These are phyloP conservation scores for Plasmodium adleri DNA, from an alignment of 169 alveolate genomes.

Conservation along the genomic window DNA sequence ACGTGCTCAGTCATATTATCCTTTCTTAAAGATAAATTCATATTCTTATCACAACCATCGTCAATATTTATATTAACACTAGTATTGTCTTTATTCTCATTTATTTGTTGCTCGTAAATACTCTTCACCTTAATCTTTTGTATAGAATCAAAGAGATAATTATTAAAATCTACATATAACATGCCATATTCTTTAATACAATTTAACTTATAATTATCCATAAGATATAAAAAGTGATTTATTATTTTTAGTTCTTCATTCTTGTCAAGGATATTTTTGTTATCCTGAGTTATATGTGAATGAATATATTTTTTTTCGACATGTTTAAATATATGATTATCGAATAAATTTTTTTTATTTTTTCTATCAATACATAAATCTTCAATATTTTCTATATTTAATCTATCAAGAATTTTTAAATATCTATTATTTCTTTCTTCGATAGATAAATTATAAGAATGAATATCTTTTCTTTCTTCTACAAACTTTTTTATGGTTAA, in stretches of 20 bases:
- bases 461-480: slow-evolving; percentile 51
- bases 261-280: not conserved
- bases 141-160: slow-evolving; percentile 37
- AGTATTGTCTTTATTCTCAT: not conserved
- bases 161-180: slow-evolving; percentile 43
- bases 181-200: slow-evolving; percentile 49
- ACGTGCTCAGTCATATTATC: no score
- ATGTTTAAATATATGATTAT: slow-evolving; percentile 12
- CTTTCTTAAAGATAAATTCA: no score
- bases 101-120: not conserved
- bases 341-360: not conserved
- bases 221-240: slow-evolving; percentile 48
- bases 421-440: slow-evolving; percentile 54
- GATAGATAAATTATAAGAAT: slow-evolving; percentile 10
- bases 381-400: slow-evolving; percentile 63
- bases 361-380: not conserved
- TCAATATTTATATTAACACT: not conserved
- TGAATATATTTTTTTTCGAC: slow-evolving; percentile 22
- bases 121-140: slow-evolving; percentile 33
- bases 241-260: slow-evolving; percentile 9
- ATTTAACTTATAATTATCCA: slow-evolving; percentile 42
- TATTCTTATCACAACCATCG: not conserved
- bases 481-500: slow-evolving; percentile 42
- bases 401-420: slow-evolving; percentile 17
- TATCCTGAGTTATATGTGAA: not conserved